Evolutionary conservation across 2,329 filamentous ascomycete genomes (phyloP).

Genomic region (Arthrobotrys entomopaga): DNA sequence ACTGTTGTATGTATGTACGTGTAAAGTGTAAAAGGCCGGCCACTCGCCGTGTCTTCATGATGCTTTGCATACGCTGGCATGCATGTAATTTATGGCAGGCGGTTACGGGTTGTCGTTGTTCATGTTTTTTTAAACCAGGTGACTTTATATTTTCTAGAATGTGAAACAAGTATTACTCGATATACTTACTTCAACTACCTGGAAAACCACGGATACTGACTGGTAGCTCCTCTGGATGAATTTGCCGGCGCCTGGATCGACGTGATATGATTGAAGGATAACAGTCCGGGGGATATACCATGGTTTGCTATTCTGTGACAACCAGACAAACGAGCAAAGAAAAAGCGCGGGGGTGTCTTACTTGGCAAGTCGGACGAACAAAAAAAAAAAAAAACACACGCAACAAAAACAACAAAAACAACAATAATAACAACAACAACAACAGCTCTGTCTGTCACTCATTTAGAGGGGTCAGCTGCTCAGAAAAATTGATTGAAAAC

Average conservation of each 20-base stretch:
- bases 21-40: slow-evolving; percentile 21
- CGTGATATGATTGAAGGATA: too few relatives aligned
- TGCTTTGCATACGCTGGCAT: slow-evolving; percentile 44
- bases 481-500: not conserved
- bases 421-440: too few relatives aligned
- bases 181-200: not conserved
- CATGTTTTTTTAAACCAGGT: slow-evolving; percentile 38
- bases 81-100: slow-evolving; percentile 3
- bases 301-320: too few relatives aligned
- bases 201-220: too few relatives aligned
- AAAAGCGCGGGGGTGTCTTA: too few relatives aligned
- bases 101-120: slow-evolving; percentile 23
- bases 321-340: too few relatives aligned
- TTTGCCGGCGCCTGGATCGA: too few relatives aligned
- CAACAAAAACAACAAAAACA: too few relatives aligned
- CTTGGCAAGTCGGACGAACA: too few relatives aligned
- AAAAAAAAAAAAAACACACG: too few relatives aligned
- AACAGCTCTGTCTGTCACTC: too few relatives aligned
- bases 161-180: slow-evolving; percentile 44
- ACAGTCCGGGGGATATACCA: slow-evolving; percentile 8
- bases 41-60: slow-evolving; percentile 48
- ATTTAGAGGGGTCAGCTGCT: slow-evolving; percentile 46
- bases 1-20: not conserved
- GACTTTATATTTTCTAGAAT: slow-evolving; percentile 18
- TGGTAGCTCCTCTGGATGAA: too few relatives aligned